Conservation (phyloP, 1,284 basidiomycete species). For the Cronartium quercuum region DNA sequence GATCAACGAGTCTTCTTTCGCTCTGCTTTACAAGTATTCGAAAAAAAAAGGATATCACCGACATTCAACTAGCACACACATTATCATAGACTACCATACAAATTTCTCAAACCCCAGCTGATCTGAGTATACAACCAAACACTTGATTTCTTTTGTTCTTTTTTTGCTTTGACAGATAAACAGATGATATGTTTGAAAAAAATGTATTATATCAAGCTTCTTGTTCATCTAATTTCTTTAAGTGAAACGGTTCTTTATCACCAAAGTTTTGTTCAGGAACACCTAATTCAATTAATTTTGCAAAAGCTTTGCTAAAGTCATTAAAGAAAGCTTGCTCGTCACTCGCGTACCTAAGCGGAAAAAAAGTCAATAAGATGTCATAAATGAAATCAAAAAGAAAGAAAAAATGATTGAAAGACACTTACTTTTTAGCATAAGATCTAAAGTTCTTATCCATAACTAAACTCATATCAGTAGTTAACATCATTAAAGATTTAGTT, state of each 20-base stretch:
- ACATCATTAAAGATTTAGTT: slow-evolving; percentile 87
- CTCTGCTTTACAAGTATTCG: too few relatives aligned
- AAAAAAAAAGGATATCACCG: too few relatives aligned
- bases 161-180: neutral
- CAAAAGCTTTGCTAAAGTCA: slow-evolving; percentile 26
- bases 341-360: slow-evolving; percentile 11
- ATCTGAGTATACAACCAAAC: too few relatives aligned
- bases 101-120: too few relatives aligned
- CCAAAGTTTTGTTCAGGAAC: slow-evolving; percentile 22
- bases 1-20: too few relatives aligned
- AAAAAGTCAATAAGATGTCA: neutral
- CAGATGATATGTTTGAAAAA: neutral
- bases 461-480: slow-evolving; percentile 48
- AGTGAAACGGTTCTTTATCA: neutral
- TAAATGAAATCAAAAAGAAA: neutral
- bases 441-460: slow-evolving; percentile 36
- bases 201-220: neutral
- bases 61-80: too few relatives aligned
- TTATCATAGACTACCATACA: too few relatives aligned
- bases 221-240: slow-evolving; percentile 32
- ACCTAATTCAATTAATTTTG: slow-evolving; percentile 27
- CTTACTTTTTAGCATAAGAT: slow-evolving; percentile 31
- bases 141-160: too few relatives aligned
- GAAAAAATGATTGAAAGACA: neutral
- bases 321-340: slow-evolving; percentile 30